Evolutionary conservation across 208 protist species (phyloP), one percentile per base, ranked within the genome.

Genomic region (Lotmaria passim): DNA sequence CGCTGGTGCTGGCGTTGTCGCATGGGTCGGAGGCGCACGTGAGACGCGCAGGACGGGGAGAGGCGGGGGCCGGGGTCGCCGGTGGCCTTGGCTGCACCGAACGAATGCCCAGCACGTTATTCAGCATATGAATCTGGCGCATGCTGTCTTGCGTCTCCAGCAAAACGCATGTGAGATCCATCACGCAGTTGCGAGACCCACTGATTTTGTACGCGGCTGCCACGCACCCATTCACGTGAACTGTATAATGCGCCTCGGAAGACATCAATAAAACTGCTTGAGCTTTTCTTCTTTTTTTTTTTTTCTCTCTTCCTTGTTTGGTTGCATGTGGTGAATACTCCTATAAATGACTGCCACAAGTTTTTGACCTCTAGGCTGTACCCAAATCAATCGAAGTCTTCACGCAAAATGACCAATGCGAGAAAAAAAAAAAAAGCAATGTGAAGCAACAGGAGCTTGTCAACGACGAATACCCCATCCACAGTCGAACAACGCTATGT

Each of bases 81-180:
- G 50, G 28, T 12, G 41, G 30, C 17, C 15, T 11, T 12, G 38
- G 61, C 24, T 50, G 24, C 19, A 24, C 60, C 12, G 53, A 7
- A 24, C 17, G 51, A 44, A 57, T 51, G 26, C 24, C 65, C 10
- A 79, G 64, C n/a, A 34, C 47, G 17, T 24, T 52, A 17, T 64
- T 51, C 11, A 68, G 21, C 53, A 52, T 71, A 48, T 50, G 52
- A 14, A 72, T 50, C 56, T 83, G 65, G 17, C 62, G 56, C 17
- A 86, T 15, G 31, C 77, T 57, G 47, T 82, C 62, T 26, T 75
- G 56, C 0, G 75, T 36, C 31, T 71, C 66, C 14, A 69, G 59
- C 7, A 86, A 51, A 7, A 74, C 36, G 11, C 50, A 58, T 23
- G 52, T 46, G 17, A 65, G 66, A 19, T 67, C 65, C 36, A 34